A percentile compares a stretch with the other conserved stretches of the same genome.
These are phyloP conservation scores for Yarrowia bubula DNA, from an alignment of 805 yeast species.

Conservation along the genomic window DNA sequence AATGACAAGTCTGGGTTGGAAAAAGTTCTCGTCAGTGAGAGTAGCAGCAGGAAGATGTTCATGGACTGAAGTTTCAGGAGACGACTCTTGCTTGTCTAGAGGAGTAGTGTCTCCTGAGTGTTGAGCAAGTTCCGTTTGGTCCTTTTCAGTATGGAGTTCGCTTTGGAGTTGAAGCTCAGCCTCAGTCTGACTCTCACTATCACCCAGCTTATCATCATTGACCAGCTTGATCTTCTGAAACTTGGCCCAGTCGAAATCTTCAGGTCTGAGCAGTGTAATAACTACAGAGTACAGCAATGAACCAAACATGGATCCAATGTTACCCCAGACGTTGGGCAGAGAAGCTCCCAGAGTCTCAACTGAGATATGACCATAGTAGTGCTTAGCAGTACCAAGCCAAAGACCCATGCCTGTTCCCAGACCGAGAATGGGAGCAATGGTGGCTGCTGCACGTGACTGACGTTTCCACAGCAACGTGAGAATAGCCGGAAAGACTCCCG, in stretches of 20 bases:
- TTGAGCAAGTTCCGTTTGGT: too few relatives aligned
- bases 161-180: background rate
- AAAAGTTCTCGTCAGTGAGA: background rate
- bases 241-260: conserved; percentile 41
- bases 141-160: background rate
- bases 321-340: conserved; percentile 35
- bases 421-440: conserved; percentile 27
- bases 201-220: background rate
- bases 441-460: conserved; percentile 23
- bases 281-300: conserved; percentile 33
- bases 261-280: conserved; percentile 43
- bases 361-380: conserved; percentile 33
- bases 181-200: background rate
- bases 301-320: conserved; percentile 37
- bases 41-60: background rate
- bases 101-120: background rate
- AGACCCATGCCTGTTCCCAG: conserved; percentile 27
- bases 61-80: conserved; percentile 6
- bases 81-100: background rate
- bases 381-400: conserved; percentile 36
- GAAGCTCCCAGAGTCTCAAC: conserved; percentile 33
- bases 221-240: conserved; percentile 24
- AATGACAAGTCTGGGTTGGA: conserved; percentile 9
- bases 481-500: conserved; percentile 36
- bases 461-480: conserved; percentile 54